phyloP scores from a whole-genome alignment of 495 filamentous ascomycete genomes.

The Talaromyces trachyspermus region DNA sequence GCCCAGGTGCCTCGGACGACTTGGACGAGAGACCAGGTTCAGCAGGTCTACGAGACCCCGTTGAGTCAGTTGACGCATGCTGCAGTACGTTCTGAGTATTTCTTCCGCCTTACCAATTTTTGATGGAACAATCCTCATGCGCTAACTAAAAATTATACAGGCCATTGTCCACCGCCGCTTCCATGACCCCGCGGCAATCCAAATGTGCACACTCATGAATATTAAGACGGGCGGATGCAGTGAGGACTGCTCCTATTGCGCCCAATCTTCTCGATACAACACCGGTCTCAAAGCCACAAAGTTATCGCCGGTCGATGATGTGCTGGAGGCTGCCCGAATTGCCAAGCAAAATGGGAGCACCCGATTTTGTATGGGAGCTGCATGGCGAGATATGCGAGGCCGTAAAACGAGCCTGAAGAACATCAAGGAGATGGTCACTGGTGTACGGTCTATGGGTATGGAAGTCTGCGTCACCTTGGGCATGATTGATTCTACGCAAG shows the following conservation, averaged over 20 bases:
- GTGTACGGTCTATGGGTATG: conserved; percentile 72
- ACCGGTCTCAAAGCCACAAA: conserved; percentile 74
- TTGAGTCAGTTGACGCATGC: conserved; percentile 69
- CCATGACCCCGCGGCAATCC: conserved; percentile 69
- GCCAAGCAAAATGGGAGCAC: conserved; percentile 75
- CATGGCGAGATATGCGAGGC: conserved; percentile 86
- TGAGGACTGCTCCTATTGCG: conserved; percentile 86
- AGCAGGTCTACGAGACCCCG: conserved; percentile 67
- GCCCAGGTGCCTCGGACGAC: conserved; percentile 53
- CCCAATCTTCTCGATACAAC: conserved; percentile 71
- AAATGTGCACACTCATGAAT: conserved; percentile 89
- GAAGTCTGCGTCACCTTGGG: conserved; percentile 82
- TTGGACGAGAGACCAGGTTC: conserved; percentile 74
- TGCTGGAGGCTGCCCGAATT: conserved; percentile 64
- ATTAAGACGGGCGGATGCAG: conserved; percentile 90
- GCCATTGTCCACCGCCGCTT: conserved; percentile 69
- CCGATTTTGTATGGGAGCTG: conserved; percentile 87
- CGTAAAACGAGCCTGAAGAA: conserved; percentile 71
- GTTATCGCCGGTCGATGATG: conserved; percentile 66
- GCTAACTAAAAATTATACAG: conserved; percentile 28
- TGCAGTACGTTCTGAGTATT: conserved; percentile 50
- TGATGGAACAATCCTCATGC: conserved; percentile 4
- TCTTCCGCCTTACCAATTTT: too few species aligned
- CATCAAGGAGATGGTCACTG: conserved; percentile 72
- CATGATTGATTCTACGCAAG: conserved; percentile 75